Conservation (phyloP, 495 filamentous ascomycete genomes). For the Neurospora terricola region DNA sequence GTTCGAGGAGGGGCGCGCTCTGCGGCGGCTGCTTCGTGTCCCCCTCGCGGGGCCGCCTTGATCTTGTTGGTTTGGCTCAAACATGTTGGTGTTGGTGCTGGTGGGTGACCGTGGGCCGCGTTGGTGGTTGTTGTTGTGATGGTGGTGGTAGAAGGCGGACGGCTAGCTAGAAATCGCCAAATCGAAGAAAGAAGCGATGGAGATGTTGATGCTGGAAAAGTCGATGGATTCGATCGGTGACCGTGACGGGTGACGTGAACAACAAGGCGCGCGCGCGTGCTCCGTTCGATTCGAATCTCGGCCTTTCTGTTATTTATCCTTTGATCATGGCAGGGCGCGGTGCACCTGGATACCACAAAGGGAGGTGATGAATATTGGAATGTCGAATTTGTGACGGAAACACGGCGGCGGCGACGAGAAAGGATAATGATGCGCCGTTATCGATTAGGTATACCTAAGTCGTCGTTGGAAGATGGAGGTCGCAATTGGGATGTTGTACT, state of each 20-base stretch:
- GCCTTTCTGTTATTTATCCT: neutral
- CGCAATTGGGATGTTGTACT: neutral
- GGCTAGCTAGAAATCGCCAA: neutral
- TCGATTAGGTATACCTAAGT: neutral
- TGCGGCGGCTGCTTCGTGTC: slow-evolving; percentile 51
- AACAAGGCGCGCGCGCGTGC: neutral
- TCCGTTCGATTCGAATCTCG: neutral
- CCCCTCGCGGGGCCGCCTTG: slow-evolving; percentile 38
- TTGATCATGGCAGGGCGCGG: neutral
- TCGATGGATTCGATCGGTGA: slow-evolving; percentile 5
- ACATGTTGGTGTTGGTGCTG: neutral
- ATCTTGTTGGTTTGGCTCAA: slow-evolving; percentile 1
- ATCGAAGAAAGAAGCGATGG: neutral
- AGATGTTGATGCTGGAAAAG: neutral
- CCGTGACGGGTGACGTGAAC: neutral
- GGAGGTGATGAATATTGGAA: neutral
- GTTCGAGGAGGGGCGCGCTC: slow-evolving; percentile 50
- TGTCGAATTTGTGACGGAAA: neutral
- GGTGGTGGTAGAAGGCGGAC: neutral
- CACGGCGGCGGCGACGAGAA: neutral
- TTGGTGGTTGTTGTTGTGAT: neutral
- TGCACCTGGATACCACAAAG: neutral
- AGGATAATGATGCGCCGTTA: neutral
- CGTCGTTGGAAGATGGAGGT: neutral
- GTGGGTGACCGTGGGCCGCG: slow-evolving; percentile 2